phyloP scores from a whole-genome alignment of 2,329 filamentous ascomycete genomes.

The Pyrenophora tritici-repentis region DNA sequence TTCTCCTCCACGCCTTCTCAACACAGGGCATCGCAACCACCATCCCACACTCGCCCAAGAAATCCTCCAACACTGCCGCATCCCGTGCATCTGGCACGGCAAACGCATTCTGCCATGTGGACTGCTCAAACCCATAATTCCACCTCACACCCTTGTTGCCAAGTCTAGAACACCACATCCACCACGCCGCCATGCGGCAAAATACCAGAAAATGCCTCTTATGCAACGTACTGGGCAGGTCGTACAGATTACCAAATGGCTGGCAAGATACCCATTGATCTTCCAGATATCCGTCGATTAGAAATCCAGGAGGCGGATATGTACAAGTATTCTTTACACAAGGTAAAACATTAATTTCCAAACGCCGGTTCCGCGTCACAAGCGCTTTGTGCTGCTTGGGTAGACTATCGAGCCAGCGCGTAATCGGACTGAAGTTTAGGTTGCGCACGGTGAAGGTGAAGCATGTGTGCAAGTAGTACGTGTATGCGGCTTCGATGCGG shows the following conservation, averaged over 20 bases:
- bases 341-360: conserved; percentile 18
- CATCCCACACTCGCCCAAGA: conserved; percentile 4
- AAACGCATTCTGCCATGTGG: conserved; percentile 6
- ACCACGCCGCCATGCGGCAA: conserved; percentile 27
- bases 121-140: conserved; percentile 16
- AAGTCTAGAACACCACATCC: neutral
- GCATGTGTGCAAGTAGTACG: conserved; percentile 26
- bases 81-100: neutral
- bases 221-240: neutral
- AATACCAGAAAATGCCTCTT: conserved; percentile 24
- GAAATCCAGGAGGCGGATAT: conserved; percentile 23
- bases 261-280: conserved; percentile 31
- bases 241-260: conserved; percentile 33
- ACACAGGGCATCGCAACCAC: conserved; percentile 12
- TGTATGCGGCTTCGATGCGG: conserved; percentile 36
- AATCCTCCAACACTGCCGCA: neutral
- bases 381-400: conserved; percentile 21
- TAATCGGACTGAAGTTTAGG: conserved; percentile 21
- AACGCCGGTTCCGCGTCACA: conserved; percentile 20
- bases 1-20: conserved; percentile 12
- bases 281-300: conserved; percentile 15
- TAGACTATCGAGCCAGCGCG: conserved; percentile 22
- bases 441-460: conserved; percentile 25
- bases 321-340: conserved; percentile 9
- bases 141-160: neutral